Evolutionary conservation across 805 yeast genomes (phyloP).

Genomic region (Danielia oregonensis): DNA sequence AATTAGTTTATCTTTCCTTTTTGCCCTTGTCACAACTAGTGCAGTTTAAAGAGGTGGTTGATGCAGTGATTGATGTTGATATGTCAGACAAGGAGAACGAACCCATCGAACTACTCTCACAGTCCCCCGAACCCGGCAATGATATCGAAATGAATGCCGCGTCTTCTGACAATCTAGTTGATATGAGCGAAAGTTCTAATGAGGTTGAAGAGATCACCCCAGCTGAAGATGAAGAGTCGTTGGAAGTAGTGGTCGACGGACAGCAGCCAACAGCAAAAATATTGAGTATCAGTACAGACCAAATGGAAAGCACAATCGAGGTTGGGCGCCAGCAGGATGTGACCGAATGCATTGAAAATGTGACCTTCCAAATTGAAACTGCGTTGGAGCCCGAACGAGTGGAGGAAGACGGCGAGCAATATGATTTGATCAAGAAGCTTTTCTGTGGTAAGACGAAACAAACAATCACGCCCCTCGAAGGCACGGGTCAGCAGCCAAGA

Average conservation of each 20-base stretch:
- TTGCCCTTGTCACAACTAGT: constrained; percentile 68
- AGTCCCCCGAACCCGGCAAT: neutral
- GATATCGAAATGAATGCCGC: neutral
- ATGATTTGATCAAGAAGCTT: constrained; percentile 71
- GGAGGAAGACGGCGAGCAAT: constrained; percentile 75
- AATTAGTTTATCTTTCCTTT: constrained; percentile 84
- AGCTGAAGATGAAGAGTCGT: constrained; percentile 1
- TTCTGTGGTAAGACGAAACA: constrained; percentile 88
- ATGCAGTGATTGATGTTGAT: neutral
- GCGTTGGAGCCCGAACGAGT: constrained; percentile 66
- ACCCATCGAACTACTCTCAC: constrained; percentile 1
- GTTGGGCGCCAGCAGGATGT: constrained; percentile 95
- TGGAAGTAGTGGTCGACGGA: neutral
- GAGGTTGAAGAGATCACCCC: constrained; percentile 5
- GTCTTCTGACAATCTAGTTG: neutral
- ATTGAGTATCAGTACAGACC: constrained; percentile 50
- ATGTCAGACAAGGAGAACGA: neutral
- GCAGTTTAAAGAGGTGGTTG: constrained; percentile 38
- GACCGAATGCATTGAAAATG: constrained; percentile 94
- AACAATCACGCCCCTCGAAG: constrained; percentile 55
- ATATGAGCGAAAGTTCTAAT: constrained; percentile 2
- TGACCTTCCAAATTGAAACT: constrained; percentile 84
- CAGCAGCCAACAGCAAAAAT: constrained; percentile 10
- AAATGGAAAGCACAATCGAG: constrained; percentile 70
- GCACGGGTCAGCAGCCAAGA: constrained; percentile 33